Evolutionary conservation across 2,329 filamentous ascomycete genomes (phyloP).

Genomic region (Fusarium subtropicale): DNA sequence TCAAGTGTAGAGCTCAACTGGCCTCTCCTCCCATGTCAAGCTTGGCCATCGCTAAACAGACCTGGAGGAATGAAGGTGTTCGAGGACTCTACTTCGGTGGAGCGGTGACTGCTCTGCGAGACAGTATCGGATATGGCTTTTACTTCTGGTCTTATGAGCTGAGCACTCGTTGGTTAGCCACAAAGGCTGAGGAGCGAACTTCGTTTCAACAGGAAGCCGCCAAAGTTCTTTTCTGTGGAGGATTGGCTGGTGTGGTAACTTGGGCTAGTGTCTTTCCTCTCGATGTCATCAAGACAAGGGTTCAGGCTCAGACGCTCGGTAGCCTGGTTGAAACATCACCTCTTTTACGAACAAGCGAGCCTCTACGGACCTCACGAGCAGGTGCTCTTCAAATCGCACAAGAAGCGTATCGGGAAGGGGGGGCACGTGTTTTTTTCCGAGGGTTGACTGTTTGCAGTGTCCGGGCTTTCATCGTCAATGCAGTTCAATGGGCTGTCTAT

Average conservation of each 20-base stretch:
- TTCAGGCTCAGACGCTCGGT: conserved; percentile 76
- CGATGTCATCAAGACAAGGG: conserved; percentile 90
- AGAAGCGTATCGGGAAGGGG: conserved; percentile 73
- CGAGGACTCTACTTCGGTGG: conserved; percentile 85
- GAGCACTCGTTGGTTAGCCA: conserved; percentile 67
- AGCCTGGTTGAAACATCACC: conserved; percentile 30
- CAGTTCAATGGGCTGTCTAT: conserved; percentile 91
- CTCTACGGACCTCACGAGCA: conserved; percentile 47
- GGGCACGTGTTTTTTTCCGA: conserved; percentile 73
- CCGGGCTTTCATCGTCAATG: conserved; percentile 91
- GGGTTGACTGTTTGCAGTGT: conserved; percentile 84
- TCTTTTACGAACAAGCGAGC: conserved; percentile 38
- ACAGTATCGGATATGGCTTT: conserved; percentile 95
- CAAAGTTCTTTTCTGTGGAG: conserved; percentile 83
- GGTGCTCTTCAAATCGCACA: conserved; percentile 73
- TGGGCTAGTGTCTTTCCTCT: conserved; percentile 93
- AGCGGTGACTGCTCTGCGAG: conserved; percentile 81
- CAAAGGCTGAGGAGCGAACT: conserved; percentile 31
- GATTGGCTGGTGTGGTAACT: conserved; percentile 85
- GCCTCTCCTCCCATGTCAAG: conserved; percentile 63
- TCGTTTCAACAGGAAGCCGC: conserved; percentile 60
- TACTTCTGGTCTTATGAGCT: conserved; percentile 96
- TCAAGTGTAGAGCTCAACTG: conserved; percentile 90
- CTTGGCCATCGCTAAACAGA: conserved; percentile 71
- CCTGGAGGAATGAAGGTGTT: conserved; percentile 68